Base-by-base conservation (phyloP, 1,139 yeast genomes). In the Dujonia santamariae region DNA sequence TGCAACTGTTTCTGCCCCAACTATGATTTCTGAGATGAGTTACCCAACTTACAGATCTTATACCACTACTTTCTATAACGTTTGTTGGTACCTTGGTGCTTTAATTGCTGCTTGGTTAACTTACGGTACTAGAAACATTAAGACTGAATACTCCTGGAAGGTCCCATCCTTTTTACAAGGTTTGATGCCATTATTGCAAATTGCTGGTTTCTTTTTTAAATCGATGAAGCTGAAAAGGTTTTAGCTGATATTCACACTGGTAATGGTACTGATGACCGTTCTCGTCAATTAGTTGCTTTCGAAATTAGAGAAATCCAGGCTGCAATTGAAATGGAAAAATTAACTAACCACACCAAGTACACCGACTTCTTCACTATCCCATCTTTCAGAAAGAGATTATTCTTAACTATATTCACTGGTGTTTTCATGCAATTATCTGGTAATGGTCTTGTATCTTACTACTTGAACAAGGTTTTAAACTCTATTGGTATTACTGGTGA, bases 81-180 rank as follows among this genome's bases (percentile, higher is more conserved):
- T 32, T 46, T 79, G 51, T 55, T 72, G 75, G 72, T 63, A 53
- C 67, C 46, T 74, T 31, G 83, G 83, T 28, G 73, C 80, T 7
- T 52, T 72, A 25, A 46, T 77, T 31, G 80, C 81, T 6, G 74
- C 83, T 2, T 67, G 78, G 72, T 62, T 70, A 24, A 64, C 77
- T 3, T 72, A 61, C 41, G 79, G 78, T 33, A 63, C 76, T 12
- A 58, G 64, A 38, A 48, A 51, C 12, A 43, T 65, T 11, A 33
- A 43, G 20, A 32, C 36, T 21, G 12, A 21, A 9, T 12, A 12
- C 23, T 11, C 23, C n/a, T 21, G 23, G n/a, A n/a, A n/a, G n/a
- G n/a, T n/a, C n/a, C n/a, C n/a, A n/a, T n/a, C n/a, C n/a, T n/a
- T n/a, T n/a, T n/a, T n/a, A n/a, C n/a, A n/a, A n/a, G n/a, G n/a